Base-by-base conservation (phyloP, 78 protist genomes). In the Dictyostelium intermedium region DNA sequence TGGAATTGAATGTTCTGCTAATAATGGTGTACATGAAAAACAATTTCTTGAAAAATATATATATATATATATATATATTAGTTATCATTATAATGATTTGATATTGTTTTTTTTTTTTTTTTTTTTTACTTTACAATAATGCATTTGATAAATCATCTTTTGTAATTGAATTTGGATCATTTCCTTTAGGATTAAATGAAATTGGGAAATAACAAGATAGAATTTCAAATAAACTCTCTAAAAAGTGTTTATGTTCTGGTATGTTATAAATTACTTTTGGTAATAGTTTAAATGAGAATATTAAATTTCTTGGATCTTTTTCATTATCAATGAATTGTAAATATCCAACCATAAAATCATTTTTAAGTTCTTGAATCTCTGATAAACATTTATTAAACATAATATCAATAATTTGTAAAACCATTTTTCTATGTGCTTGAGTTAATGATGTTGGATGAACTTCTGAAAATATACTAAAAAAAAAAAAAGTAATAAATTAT, bases 291-390 rank as follows among this genome's bases (percentile, higher is more conserved):
- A 98, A 97, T 70, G 85, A 94, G 25, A 27, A 74, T 41, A 96
- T 39, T 11, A 98, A 87, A 91, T 97, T 97, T 77, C 99, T 94
- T n/a, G 99, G 99, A 93, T 98, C 99, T 77, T 98, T 97, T 87
- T 98, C 99, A 63, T 98, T 98, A 27, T 98, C 99, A n/a, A 98
- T 45, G 27, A 93, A 84, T 43, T 92, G 98, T 25, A 97, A 50
- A 37, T 85, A 95, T 47, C 97, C 98, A 34, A 85, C 53, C 77
- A 97, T 97, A 69, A 97, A 96, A 34, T 95, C 97, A 39, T 74
- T 41, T 34, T 82, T 69, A 32, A 95, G 27, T 20, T 83, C 95
- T 60, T 95, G 87, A 5, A 87, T 20, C 76, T 78, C 97, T 14
- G 61, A 16, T 66, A 80, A 37, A 56, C 86, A 23, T 30, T 50